Conservation (phyloP, 306 rosid genomes). For the Hippophae gyantsensis region DNA sequence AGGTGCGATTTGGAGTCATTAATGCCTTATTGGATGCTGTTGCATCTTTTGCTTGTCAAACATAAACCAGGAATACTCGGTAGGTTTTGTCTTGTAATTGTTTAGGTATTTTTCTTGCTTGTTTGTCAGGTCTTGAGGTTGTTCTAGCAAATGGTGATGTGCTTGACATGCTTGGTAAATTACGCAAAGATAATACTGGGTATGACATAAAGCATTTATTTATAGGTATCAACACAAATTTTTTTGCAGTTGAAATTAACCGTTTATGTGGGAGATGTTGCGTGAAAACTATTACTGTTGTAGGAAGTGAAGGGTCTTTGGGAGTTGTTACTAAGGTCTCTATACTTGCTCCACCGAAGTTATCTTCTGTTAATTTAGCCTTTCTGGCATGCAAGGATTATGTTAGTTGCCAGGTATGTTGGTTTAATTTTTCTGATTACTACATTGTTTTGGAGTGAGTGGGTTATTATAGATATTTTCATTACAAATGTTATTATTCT, state of each 20-base stretch:
- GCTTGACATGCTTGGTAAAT: constrained; percentile 81
- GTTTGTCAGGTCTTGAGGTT: constrained; percentile 68
- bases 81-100: neutral
- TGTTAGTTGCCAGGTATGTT: constrained; percentile 67
- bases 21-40: no score
- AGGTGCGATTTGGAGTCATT: no score
- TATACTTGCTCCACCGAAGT: constrained; percentile 82
- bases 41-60: no score
- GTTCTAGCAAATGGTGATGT: constrained; percentile 87
- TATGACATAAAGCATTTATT: constrained; percentile 87
- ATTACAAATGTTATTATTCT: neutral
- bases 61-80: no score
- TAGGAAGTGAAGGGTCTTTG: constrained; percentile 98
- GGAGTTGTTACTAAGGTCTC: constrained; percentile 93
- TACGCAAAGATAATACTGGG: constrained; percentile 96
- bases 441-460: neutral
- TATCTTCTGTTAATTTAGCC: constrained; percentile 69
- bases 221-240: constrained; percentile 45
- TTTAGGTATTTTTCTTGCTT: constrained; percentile 4
- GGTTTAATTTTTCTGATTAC: constrained; percentile 13
- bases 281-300: constrained; percentile 19
- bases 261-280: constrained; percentile 4
- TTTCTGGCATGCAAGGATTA: constrained; percentile 82
- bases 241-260: constrained; percentile 16
- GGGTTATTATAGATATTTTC: neutral